phyloP scores from a whole-genome alignment of 805 yeast genomes.

The Candida silvicultrix region DNA sequence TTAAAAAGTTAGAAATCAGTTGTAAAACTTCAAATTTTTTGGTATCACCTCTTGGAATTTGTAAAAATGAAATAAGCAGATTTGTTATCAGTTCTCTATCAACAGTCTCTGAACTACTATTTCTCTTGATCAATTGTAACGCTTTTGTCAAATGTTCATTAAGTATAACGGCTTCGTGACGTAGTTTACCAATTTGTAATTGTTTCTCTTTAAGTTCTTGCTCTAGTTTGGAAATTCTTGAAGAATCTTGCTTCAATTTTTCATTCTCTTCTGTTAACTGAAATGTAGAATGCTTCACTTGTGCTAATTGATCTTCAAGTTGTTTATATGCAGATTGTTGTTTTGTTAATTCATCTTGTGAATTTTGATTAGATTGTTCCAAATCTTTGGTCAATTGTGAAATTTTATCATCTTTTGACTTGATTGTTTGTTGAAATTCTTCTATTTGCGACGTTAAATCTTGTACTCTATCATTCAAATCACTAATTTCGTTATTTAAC shows the following conservation, averaged over 20 bases:
- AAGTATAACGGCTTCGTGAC: constrained; percentile 89
- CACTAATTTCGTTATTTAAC: constrained; percentile 35
- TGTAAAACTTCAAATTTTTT: constrained; percentile 90
- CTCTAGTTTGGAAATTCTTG: constrained; percentile 33
- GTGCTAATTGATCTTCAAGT: constrained; percentile 19
- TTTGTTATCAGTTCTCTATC: constrained; percentile 89
- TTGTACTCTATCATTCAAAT: constrained; percentile 19
- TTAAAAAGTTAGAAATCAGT: constrained; percentile 73
- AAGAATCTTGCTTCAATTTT: constrained; percentile 16
- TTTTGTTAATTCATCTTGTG: neutral
- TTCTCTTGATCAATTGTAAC: constrained; percentile 72
- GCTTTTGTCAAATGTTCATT: constrained; percentile 97
- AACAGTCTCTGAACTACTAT: constrained; percentile 66
- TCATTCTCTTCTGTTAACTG: constrained; percentile 20
- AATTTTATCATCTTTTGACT: neutral
- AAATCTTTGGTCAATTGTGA: neutral
- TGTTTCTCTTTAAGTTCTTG: constrained; percentile 63
- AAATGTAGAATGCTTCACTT: constrained; percentile 19
- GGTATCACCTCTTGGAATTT: constrained; percentile 86
- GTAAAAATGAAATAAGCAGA: constrained; percentile 75
- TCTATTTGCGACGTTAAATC: constrained; percentile 4
- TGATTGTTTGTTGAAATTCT: neutral
- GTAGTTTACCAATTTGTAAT: constrained; percentile 76
- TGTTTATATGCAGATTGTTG: neutral
- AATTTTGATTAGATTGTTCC: neutral